Evolutionary conservation across 208 protist species (phyloP).

Genomic region (Acanthamoeba culbertsoni): DNA sequence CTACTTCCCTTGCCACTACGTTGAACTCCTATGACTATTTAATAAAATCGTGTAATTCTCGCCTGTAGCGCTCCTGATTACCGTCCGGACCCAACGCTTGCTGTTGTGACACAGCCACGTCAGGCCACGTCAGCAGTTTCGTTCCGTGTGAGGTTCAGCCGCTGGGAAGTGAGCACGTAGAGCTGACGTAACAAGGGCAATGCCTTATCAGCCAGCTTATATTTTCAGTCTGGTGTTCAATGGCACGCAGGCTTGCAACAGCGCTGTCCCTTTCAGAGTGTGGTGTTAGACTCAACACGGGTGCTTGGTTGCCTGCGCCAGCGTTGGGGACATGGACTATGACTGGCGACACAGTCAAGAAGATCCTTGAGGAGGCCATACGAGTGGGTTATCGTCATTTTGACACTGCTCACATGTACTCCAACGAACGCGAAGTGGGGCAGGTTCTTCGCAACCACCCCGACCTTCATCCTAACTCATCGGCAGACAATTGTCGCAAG

Average conservation of each 20-base stretch:
- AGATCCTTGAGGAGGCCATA: neutral
- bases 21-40: constrained; percentile 44
- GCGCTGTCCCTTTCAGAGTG: neutral
- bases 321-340: neutral
- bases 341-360: neutral
- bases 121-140: no score
- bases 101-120: no score
- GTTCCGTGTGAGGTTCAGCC: no score
- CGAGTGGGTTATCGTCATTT: neutral
- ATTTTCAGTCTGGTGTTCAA: no score
- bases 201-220: no score
- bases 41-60: neutral
- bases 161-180: no score
- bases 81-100: no score
- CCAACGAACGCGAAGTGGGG: neutral
- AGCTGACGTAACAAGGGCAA: no score
- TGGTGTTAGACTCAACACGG: neutral
- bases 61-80: no score
- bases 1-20: constrained; percentile 43
- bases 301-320: neutral
- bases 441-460: neutral
- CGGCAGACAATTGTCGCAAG: neutral
- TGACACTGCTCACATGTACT: constrained; percentile 42
- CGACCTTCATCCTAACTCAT: neutral
- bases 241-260: neutral